A percentile compares a stretch with the other conserved stretches of the same genome.
Conservation (phyloP, 2,329 filamentous ascomycete genomes). For the Aureobasidium sp. region DNA sequence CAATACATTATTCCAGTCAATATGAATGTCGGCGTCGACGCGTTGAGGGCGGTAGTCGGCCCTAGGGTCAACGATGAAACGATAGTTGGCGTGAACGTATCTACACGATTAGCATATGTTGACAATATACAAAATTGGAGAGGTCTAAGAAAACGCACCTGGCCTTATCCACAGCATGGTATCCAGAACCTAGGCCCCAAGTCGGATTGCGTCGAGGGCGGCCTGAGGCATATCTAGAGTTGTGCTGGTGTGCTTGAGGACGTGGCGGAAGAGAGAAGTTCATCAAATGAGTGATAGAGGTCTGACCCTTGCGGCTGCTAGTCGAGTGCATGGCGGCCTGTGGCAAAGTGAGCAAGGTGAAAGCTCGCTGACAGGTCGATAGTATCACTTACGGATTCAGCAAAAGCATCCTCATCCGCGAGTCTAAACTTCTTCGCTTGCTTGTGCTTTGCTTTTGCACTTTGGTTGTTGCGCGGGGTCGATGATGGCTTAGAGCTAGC, state of each 20-base stretch:
- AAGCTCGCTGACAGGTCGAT: slow-evolving; percentile 18
- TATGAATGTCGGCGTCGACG: slow-evolving; percentile 75
- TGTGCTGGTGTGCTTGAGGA: slow-evolving; percentile 51
- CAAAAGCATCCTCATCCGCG: slow-evolving; percentile 80
- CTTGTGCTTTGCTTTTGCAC: slow-evolving; percentile 73
- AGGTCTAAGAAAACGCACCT: slow-evolving; percentile 45
- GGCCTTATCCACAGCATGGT: slow-evolving; percentile 86
- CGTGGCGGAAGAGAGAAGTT: slow-evolving; percentile 79
- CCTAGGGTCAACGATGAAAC: slow-evolving; percentile 84
- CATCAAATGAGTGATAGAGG: slow-evolving; percentile 93
- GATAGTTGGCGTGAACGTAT: slow-evolving; percentile 93
- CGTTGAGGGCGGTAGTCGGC: slow-evolving; percentile 75
- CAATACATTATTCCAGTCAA: slow-evolving; percentile 85
- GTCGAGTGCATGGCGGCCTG: slow-evolving; percentile 57
- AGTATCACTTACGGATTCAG: slow-evolving; percentile 58
- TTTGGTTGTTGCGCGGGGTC: slow-evolving; percentile 68
- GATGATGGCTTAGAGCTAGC: slow-evolving; percentile 33
- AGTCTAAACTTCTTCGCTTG: slow-evolving; percentile 66
- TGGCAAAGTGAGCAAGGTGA: slow-evolving; percentile 15
- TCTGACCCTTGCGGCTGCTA: slow-evolving; percentile 78
- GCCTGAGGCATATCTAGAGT: slow-evolving; percentile 7
- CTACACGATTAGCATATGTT: slow-evolving; percentile 34
- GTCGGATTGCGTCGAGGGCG: slow-evolving; percentile 60
- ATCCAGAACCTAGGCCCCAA: slow-evolving; percentile 81
- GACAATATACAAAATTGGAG: background rate